Base-by-base conservation (phyloP, 2,329 filamentous ascomycete species). In the Pseudogymnoascus sp. region DNA sequence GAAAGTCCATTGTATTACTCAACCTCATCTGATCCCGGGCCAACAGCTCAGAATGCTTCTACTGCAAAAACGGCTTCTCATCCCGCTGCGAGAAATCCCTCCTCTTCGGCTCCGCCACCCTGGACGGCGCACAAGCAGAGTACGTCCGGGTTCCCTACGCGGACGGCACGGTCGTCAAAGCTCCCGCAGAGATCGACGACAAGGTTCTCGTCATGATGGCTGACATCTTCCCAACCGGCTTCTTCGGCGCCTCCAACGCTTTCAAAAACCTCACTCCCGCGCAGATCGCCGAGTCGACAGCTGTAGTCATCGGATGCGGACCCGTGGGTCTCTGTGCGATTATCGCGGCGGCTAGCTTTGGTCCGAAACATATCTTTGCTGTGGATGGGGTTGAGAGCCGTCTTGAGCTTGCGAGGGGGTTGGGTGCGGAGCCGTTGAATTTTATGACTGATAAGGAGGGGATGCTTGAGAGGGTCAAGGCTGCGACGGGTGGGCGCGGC, bases 151-250 rank as follows among this genome's bases (percentile, higher is more conserved):
- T 96, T 13, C 93, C 93, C 0, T 79, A 88, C 63, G 92, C 92
- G 10, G 92, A 96, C 71, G 85, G 86, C 37, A 96, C 91, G 0
- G 84, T 88, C n/a, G 83, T 92, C 72, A 88, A 87, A 71, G 88
- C 91, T 0, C 89, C 90, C 0, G 76, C 84, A 1, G 84, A 82
- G 7, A 88, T 96, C 65, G 84, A 88, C 19, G 88, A 93, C 69
- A 83, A 89, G 68, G 86, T 86, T 37, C 80, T 96, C 60, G 86
- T 96, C 6, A 82, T 96, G 25, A 96, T 96, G 92, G 92, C 90
- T 14, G 92, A 96, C 73, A 96, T 96, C 71, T 96, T 95, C 76
- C 92, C 92, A 1, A 91, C 88, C 0, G 90, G 93, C 6, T 96
- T 86, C 77, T 96, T 93, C 70, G 92, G 90, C 6, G 90, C 90